Base-by-base conservation (phyloP, 805 yeast genomes). In the Saccharomycopsis schoenii region DNA sequence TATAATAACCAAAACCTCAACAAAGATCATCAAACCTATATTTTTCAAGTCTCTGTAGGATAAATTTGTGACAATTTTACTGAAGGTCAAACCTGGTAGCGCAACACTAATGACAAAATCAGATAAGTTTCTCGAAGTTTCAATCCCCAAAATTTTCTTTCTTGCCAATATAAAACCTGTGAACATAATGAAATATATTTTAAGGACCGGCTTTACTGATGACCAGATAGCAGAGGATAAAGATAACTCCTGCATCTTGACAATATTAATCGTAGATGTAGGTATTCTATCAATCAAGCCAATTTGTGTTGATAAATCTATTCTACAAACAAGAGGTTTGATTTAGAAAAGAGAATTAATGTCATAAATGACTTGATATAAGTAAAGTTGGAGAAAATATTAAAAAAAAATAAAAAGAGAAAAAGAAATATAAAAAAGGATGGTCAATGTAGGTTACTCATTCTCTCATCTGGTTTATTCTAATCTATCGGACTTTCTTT, bases 131-230 rank as follows among this genome's bases (percentile, higher is more conserved):
- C 83, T 71, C 3, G 82, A 76, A 0, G 90, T 84, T 25, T 85
- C 79, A 1, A 84, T 88, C 1, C 85, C 76, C 14, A 88, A 70
- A 57, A 86, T 76, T 60, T 86, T 84, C 64, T 72, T 67, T 61
- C 77, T 77, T 1, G 93, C 86, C 15, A 88, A 71, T 25, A 72
- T 69, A 67, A 79, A 85, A 25, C 94, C 96, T n/a, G 84, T 70
- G 15, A 79, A 82, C 3, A 88, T 83, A 68, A 88, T 85, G 70
- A 86, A 72, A 69, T 88, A 88, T 70, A 88, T 85, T 70, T 88
- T 83, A 68, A 87, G 78, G 64, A 88, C 85, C 15, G 94, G 94
- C 72, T 85, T 86, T 34, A 86, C 89, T 0, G 93, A 76, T 8
- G 64, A 60, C 62, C 70, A 63, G 10, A 63, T 60, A 3, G 66